Evolutionary conservation across 306 rosid species (phyloP), one percentile per base, ranked within the genome.

Genomic region (Trifolium subterraneum): DNA sequence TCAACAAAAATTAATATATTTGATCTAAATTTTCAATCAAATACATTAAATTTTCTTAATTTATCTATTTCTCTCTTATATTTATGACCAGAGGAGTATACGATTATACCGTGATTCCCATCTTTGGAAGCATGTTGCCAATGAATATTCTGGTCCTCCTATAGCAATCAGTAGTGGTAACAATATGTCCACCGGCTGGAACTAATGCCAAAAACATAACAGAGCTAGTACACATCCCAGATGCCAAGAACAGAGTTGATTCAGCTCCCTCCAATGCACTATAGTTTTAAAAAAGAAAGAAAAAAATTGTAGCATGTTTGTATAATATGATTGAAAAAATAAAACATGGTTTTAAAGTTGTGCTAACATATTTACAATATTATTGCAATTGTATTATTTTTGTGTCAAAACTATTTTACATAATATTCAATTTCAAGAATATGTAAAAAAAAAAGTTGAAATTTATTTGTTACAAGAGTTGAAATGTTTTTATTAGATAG

Each of bases 231-330:
- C 92, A 88, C 98, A 92, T 92, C 62, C 98, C 98, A 60, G 98
- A 92, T 39, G 98, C 92, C 82, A 88, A 52, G 48, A 92, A 75
- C 85, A 90, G 39, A 42, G 98, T 92, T 25, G 98, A 87, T 71
- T 92, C 98, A 16, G 98, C 98, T 59, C 98, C 96, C 84, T 92
- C 96, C 45, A 92, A 84, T 7, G 91, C 92, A 86, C 96, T 92
- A n/a, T n/a, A n/a, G 87, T 0, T 68, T 50, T 11, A 4, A 22
- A 58, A 22, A 10, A 39, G 78, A 13, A n/a, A n/a, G 44, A 27
- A 74, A n/a, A 50, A 79, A 50, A 19, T 36, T 39, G 51, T 65
- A 7, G 4, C 55, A 66, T 42, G 55, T 38, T 39, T 64, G 0
- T 18, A 6, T 19, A 8, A 1, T 27, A 60, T 29, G 41, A 33